A percentile compares a stretch with the other conserved stretches of the same genome.
These are phyloP conservation scores for Geotrichum aggregatum DNA, from an alignment of 1,139 yeast species.

Conservation along the genomic window DNA sequence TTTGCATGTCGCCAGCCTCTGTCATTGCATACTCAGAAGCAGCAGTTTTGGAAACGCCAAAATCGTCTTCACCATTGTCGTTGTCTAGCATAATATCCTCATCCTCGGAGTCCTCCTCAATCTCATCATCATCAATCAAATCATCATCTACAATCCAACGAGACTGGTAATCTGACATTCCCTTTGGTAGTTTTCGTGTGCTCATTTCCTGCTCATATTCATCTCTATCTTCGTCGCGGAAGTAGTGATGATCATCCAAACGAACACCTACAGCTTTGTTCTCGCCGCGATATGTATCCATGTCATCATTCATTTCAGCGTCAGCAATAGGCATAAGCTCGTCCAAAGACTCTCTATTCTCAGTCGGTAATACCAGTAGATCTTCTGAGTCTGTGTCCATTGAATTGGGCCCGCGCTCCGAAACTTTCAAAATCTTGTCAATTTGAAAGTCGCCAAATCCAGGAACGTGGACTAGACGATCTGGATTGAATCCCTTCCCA, in stretches of 20 bases:
- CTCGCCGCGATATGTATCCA: constrained; percentile 43
- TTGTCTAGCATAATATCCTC: constrained; percentile 41
- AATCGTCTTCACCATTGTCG: constrained; percentile 37
- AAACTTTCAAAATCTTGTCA: constrained; percentile 45
- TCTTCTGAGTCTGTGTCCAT: constrained; percentile 38
- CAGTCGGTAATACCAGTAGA: constrained; percentile 44
- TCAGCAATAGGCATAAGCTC: constrained; percentile 60
- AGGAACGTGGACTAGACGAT: constrained; percentile 78
- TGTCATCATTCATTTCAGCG: constrained; percentile 48
- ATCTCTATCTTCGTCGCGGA: constrained; percentile 45
- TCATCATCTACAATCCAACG: constrained; percentile 78
- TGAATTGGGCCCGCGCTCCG: constrained; percentile 28
- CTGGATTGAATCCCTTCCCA: constrained; percentile 76
- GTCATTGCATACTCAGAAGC: constrained; percentile 39
- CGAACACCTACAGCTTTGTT: constrained; percentile 55
- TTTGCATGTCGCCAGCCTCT: constrained; percentile 46
- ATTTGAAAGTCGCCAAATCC: constrained; percentile 88
- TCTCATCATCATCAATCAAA: constrained; percentile 35
- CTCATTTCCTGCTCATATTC: constrained; percentile 34
- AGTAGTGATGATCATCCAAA: constrained; percentile 66
- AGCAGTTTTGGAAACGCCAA: constrained; percentile 35
- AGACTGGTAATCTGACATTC: constrained; percentile 91
- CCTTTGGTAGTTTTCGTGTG: constrained; percentile 59
- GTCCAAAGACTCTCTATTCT: constrained; percentile 60
- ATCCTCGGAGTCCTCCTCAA: constrained; percentile 44